phyloP scores from a whole-genome alignment of 2,329 filamentous ascomycete species.

The Exophiala spinifera region DNA sequence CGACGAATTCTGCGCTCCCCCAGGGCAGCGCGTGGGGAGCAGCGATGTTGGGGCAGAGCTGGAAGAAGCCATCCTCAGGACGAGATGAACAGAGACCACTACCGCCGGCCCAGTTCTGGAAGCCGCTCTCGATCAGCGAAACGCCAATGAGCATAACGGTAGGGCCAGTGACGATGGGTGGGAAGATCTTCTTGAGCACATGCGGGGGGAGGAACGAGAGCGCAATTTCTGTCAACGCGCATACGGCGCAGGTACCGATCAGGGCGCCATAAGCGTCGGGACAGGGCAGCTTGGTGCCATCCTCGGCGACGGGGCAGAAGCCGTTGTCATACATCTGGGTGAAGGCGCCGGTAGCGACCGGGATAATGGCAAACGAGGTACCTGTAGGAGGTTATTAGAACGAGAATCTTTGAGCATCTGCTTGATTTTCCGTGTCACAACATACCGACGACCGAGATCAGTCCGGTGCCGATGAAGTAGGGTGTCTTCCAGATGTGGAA shows the following conservation, averaged over 20 bases:
- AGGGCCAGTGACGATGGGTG: conserved; percentile 65
- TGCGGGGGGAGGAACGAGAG: conserved; percentile 63
- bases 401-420: too few species aligned
- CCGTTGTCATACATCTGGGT: conserved; percentile 63
- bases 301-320: conserved; percentile 56
- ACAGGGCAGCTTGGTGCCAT: conserved; percentile 60
- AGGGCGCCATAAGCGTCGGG: conserved; percentile 65
- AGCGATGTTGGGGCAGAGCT: conserved; percentile 56
- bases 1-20: conserved; percentile 63
- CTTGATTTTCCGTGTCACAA: too few species aligned
- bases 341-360: conserved; percentile 61
- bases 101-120: conserved; percentile 68
- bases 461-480: conserved; percentile 62
- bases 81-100: conserved; percentile 46
- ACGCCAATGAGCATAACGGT: conserved; percentile 67
- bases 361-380: conserved; percentile 65
- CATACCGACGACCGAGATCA: conserved; percentile 61
- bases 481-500: conserved; percentile 62
- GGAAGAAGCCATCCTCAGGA: conserved; percentile 47
- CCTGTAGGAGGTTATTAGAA: conserved; percentile 32
- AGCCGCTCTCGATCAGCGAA: conserved; percentile 60
- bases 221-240: conserved; percentile 56
- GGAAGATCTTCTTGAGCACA: conserved; percentile 61
- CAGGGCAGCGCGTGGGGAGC: conserved; percentile 61
- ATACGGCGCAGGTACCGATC: conserved; percentile 54